Percentiles rank a stretch among this genome's conserved stretches.
Conservation (phyloP, 2,329 filamentous ascomycete genomes). For the Sclerotinia glacialis region DNA sequence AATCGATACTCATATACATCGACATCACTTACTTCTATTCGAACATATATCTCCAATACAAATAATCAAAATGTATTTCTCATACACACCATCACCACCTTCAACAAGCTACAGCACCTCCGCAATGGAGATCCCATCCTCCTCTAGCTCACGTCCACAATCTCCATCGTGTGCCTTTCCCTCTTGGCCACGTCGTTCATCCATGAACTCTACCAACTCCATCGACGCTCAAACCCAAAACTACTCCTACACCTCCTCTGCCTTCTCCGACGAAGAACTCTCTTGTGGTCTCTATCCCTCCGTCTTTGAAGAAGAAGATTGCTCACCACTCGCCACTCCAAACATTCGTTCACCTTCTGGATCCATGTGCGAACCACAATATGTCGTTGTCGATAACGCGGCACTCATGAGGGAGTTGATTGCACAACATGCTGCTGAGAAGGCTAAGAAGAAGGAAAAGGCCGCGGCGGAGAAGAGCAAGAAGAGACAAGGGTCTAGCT, state of each 20-base stretch:
- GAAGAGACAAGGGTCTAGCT: constrained; percentile 34
- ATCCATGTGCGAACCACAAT: constrained; percentile 28
- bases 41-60: neutral
- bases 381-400: constrained; percentile 33
- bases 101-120: constrained; percentile 31
- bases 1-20: neutral
- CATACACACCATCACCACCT: constrained; percentile 33
- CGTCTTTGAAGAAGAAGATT: constrained; percentile 50
- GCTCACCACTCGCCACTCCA: constrained; percentile 42
- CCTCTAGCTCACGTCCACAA: constrained; percentile 28
- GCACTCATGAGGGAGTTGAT: constrained; percentile 36
- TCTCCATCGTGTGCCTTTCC: constrained; percentile 52
- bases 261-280: constrained; percentile 54
- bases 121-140: constrained; percentile 35
- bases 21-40: neutral
- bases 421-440: constrained; percentile 35
- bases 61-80: constrained; percentile 33
- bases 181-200: constrained; percentile 56
- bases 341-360: constrained; percentile 31
- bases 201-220: constrained; percentile 41
- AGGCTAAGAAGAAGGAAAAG: constrained; percentile 35
- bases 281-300: constrained; percentile 51
- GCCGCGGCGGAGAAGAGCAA: constrained; percentile 16
- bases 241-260: constrained; percentile 30
- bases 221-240: constrained; percentile 28